Evolutionary conservation across 805 yeast genomes (phyloP), one percentile per base, ranked within the genome.

Genomic region (Metschnikowia aberdeeniae): DNA sequence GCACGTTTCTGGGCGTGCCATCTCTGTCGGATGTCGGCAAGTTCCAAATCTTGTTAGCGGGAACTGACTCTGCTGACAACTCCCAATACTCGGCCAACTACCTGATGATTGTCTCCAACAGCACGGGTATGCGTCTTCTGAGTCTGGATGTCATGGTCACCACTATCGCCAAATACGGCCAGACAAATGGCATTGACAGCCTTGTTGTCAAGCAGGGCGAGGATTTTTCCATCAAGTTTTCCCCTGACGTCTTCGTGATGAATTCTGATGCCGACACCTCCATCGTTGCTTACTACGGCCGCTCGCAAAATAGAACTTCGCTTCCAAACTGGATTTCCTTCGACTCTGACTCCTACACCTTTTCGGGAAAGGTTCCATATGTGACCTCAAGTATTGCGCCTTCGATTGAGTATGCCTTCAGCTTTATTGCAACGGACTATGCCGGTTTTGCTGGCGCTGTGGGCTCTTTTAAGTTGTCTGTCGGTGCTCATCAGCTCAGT

Each of bases 331-430:
- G 99, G 98, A 70, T 89, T 42, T 64, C 67, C 43, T 93, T 92
- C 60, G 82, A 89, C 58, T 57, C 76, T 5, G 68, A 70, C 44
- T 70, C 73, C 32, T 68, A 88, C 52, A 76, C 86, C 17, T 92
- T 89, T 64, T 73, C 80, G 35, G 99, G 99, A 28, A 82, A 84
- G 1, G 92, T 96, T 1, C 99, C 99, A 9, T 72, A 84, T 6
- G 87, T 87, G 28, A 84, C 87, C 54, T 86, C 97, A 2, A 74
- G 77, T 13, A 84, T 89, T 54, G 99, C 99, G 1, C 98, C 97
- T 9, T 87, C 95, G 34, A 72, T 79, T 52, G 68, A 72, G 34
- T 93, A 80, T 61, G 75, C 78, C 13, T 81, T 92, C 53, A 73
- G 80, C 36, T 75, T 90, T 54, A 81, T 89, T 45, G 97, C 90